Percentiles rank a stretch among this genome's conserved stretches.
phyloP scores from a whole-genome alignment of 1,139 yeast species.

The Yamadazyma songkhlaensis region DNA sequence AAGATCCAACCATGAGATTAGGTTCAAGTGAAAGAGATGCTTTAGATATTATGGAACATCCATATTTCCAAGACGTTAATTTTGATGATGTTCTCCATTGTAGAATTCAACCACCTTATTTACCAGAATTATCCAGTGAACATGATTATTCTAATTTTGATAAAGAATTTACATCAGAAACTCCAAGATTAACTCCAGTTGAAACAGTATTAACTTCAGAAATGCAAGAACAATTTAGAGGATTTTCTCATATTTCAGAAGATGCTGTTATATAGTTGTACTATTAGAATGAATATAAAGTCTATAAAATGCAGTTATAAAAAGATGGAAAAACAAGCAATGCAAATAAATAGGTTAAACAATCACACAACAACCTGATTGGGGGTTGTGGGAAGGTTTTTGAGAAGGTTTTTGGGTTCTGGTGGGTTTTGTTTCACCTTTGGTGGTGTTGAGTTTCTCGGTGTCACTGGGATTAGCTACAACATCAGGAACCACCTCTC shows the following conservation, averaged over 20 bases:
- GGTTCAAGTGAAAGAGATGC: constrained; percentile 92
- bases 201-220: constrained; percentile 81
- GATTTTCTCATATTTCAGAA: constrained; percentile 86
- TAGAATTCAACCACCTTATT: constrained; percentile 79
- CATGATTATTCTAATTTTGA: constrained; percentile 94
- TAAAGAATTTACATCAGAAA: constrained; percentile 90
- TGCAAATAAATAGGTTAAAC: not conserved
- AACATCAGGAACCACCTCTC: too few relatives aligned
- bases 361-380: constrained; percentile 5
- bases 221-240: constrained; percentile 96
- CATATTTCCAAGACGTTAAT: constrained; percentile 84
- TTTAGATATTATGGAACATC: constrained; percentile 89
- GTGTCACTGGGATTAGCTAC: too few relatives aligned
- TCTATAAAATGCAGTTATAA: not conserved
- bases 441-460: not conserved
- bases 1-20: constrained; percentile 80
- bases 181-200: constrained; percentile 93
- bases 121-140: constrained; percentile 78
- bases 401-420: too few relatives aligned
- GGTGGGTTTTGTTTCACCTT: not conserved
- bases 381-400: not conserved
- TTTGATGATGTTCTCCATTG: constrained; percentile 81
- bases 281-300: not conserved
- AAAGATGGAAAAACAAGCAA: not conserved
- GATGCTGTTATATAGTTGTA: constrained; percentile 43